These are phyloP conservation scores for Phytophthora pini DNA, from an alignment of 352 stramenopile species.

Conservation along the genomic window DNA sequence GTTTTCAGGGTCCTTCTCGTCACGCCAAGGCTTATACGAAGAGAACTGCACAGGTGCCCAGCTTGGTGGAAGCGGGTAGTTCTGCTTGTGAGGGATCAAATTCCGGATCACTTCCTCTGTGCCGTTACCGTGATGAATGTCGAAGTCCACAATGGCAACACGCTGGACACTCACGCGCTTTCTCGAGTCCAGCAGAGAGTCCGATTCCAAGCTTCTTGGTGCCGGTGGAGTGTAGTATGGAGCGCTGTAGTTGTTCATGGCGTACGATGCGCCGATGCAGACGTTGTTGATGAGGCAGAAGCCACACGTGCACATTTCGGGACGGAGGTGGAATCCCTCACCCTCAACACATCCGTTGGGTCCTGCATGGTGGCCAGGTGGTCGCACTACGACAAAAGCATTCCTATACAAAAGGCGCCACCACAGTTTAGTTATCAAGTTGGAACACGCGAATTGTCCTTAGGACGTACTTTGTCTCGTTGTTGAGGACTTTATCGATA, in stretches of 20 bases:
- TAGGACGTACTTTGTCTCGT: constrained; percentile 55
- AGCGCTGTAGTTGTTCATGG: constrained; percentile 54
- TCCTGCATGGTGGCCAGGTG: constrained; percentile 65
- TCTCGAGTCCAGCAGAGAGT: constrained; percentile 8
- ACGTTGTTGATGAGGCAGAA: constrained; percentile 80
- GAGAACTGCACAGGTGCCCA: constrained; percentile 65
- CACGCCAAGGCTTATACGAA: constrained; percentile 75
- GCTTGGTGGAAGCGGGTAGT: constrained; percentile 67
- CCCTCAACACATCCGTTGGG: constrained; percentile 67
- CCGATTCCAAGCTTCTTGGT: not conserved
- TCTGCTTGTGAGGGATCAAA: constrained; percentile 64
- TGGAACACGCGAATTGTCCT: not conserved
- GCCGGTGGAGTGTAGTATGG: constrained; percentile 43
- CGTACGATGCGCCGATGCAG: constrained; percentile 67
- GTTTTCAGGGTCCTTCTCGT: constrained; percentile 67
- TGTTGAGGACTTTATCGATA: constrained; percentile 66
- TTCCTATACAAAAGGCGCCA: constrained; percentile 39
- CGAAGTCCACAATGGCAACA: constrained; percentile 73
- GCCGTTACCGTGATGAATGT: constrained; percentile 74
- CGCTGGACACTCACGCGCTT: constrained; percentile 40
- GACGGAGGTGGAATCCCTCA: constrained; percentile 55
- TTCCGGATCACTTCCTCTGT: constrained; percentile 75
- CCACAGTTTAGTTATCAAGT: not conserved
- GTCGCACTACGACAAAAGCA: constrained; percentile 65
- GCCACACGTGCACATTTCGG: constrained; percentile 68